Base-by-base conservation (phyloP, 768 basidiomycete species). In the Tricholoma terreum region DNA sequence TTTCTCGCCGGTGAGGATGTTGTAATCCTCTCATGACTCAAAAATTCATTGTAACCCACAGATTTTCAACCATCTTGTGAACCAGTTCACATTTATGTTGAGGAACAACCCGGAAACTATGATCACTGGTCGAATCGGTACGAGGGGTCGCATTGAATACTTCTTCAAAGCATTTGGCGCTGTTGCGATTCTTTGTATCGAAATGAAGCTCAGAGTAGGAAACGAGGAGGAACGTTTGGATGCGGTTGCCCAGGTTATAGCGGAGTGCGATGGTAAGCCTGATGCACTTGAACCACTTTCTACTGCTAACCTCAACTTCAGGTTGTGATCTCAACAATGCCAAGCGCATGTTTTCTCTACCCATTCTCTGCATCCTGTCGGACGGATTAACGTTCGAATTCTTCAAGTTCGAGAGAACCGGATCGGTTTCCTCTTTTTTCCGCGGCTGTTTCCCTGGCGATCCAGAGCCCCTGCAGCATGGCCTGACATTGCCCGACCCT, bases 51-150 rank as follows among this genome's bases (percentile, higher is more conserved):
- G 4, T 36, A 48, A 50, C 43, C 58, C 3, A 45, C 43, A 67
- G 64, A 40, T 67, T 42, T 63, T 63, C 58, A 65, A 65, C 36
- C 59, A 57, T 50, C 52, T 65, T 19, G 58, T 65, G 22, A 57
- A 50, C 24, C 50, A 52, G 38, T 67, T 67, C 52, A 52, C 22
- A 33, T 61, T 61, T 42, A 31, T 42, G 36, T 34, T 67, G 30
- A 63, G 60, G 55, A 67, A 67, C 50, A 19, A 58, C n/a, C 65
- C 64, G 56, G 65, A 65, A 56, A 49, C 53, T 50, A 56, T 56
- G 0, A 50, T 61, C 33, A 55, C 49, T 27, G 61, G 61, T 43
- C 43, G 59, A 30, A 49, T 48, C 31, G 42, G 42, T 56, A 51
- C 45, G 30, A 21, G 36, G 27, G 61, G 56, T 50, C 55, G 55